Percentiles rank a stretch among this genome's conserved stretches.
These are phyloP conservation scores for Endoconidiophora laricicola DNA, from an alignment of 2,329 filamentous ascomycete species.

Conservation along the genomic window DNA sequence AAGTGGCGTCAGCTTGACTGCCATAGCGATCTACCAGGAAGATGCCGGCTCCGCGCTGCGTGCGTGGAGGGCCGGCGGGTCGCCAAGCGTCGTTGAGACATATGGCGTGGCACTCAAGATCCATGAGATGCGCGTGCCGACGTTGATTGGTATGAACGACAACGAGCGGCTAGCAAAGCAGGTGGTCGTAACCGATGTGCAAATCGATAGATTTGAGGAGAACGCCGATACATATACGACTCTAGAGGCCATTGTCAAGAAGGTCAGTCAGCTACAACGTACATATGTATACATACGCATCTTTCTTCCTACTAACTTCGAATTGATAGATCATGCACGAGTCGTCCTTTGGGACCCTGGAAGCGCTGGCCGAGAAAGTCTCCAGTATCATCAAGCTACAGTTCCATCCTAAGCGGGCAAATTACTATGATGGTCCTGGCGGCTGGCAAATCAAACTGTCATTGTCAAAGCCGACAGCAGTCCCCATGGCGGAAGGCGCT, in stretches of 20 bases:
- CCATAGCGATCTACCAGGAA: conserved; percentile 26
- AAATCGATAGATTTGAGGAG: conserved; percentile 36
- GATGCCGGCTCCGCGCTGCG: conserved; percentile 5
- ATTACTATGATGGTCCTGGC: conserved; percentile 10
- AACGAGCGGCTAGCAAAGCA: conserved; percentile 55
- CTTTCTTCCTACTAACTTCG: background rate
- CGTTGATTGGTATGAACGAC: conserved; percentile 53
- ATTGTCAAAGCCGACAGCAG: conserved; percentile 57
- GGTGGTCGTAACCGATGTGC: conserved; percentile 45
- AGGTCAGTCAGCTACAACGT: conserved; percentile 19
- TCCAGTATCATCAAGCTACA: conserved; percentile 29
- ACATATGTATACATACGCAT: background rate
- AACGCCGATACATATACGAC: conserved; percentile 33
- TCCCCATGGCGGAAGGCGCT: conserved; percentile 55
- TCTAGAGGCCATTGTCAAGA: conserved; percentile 42
- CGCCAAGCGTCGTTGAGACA: conserved; percentile 14
- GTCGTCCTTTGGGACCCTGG: conserved; percentile 45
- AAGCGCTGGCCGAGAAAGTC: conserved; percentile 38
- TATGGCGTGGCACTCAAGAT: conserved; percentile 29
- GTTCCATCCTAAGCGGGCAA: conserved; percentile 17
- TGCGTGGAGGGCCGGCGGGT: conserved; percentile 11
- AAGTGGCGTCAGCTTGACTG: conserved; percentile 37
- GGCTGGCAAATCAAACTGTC: conserved; percentile 40
- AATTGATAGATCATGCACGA: conserved; percentile 31
- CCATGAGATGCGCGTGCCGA: conserved; percentile 43